Base-by-base conservation (phyloP, 176 grass and related monocot genomes). In the Oryza glumipatula region DNA sequence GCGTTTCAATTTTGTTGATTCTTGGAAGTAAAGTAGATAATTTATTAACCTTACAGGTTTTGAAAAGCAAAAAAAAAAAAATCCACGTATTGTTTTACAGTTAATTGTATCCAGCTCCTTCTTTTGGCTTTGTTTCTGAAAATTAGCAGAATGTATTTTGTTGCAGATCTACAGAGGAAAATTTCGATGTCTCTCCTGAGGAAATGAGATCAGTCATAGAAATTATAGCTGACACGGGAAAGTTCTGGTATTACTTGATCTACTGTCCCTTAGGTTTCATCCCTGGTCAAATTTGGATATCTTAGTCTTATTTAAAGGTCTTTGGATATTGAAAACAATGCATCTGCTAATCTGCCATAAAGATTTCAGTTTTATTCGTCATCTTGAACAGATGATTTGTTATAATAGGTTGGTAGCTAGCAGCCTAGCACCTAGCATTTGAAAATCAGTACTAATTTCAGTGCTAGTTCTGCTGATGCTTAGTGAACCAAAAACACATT, bases 151-250 rank as follows among this genome's bases (percentile, higher is more conserved):
- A 86, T 81, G 7, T 71, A 66, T 84, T 86, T 80, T 61, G 60
- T 83, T 86, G 28, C 76, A 97, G 94, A 66, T 82, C 90, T 78
- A 66, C 71, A 13, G 79, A 88, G 3, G 72, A 32, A 79, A 79
- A 70, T 77, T 66, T 90, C 41, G 72, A 93, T 86, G 76, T 87
- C 68, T 90, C 84, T 82, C 67, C 67, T 16, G 89, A 91, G 77
- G 89, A 98, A 93, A 90, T 95, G 83, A 98, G 85, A 90, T 84
- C 41, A 70, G 95, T 98, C 81, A 92, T 95, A 38, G 77, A 92
- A 87, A 87, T 95, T 80, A 92, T 98, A 14, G 95, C 95, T 73
- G 49, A 84, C 12, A 92, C 93, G 9, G 93, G 95, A 39, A 98
- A 95, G 38, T 98, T 95, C 83, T 98, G 95, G 95, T 98, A 95